Evolutionary conservation across 768 basidiomycete genomes (phyloP).

Genomic region (Auricularia auricula-judae): DNA sequence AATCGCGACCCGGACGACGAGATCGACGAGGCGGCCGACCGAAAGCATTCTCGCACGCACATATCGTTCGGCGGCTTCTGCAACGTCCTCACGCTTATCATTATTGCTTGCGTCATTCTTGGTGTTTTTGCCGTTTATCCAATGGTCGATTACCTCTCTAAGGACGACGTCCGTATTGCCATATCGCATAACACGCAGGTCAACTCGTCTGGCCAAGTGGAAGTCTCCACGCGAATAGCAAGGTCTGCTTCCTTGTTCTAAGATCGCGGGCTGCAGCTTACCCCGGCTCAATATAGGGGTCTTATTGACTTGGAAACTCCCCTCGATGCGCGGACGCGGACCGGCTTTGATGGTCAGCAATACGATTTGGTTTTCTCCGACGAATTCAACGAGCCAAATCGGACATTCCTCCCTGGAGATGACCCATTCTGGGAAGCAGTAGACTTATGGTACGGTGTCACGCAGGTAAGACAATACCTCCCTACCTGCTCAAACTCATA

Average conservation of each 20-base stretch:
- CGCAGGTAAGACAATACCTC: background rate
- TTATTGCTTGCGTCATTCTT: constrained; percentile 53
- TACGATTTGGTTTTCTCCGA: constrained; percentile 77
- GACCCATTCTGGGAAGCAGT: constrained; percentile 87
- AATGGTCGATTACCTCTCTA: constrained; percentile 60
- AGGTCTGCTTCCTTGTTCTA: background rate
- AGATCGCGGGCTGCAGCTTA: background rate
- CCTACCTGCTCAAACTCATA: background rate
- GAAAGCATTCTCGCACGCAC: constrained; percentile 45
- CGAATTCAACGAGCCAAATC: constrained; percentile 72
- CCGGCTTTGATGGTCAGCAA: constrained; percentile 38
- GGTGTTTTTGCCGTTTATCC: constrained; percentile 61
- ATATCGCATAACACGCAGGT: constrained; percentile 56
- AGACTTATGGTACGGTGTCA: constrained; percentile 30
- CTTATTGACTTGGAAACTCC: constrained; percentile 75
- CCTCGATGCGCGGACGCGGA: constrained; percentile 35
- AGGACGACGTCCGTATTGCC: constrained; percentile 25
- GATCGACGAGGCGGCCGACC: constrained; percentile 73
- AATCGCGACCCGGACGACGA: constrained; percentile 67
- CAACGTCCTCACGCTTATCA: constrained; percentile 35
- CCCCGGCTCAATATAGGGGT: constrained; percentile 9
- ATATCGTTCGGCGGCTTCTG: constrained; percentile 53
- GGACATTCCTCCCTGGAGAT: constrained; percentile 77
- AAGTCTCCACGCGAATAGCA: constrained; percentile 46
- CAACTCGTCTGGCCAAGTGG: constrained; percentile 60